Percentiles rank a stretch among this genome's conserved stretches.
Evolutionary conservation across 345 rosid species (phyloP).

Genomic region (Salix exigua): DNA sequence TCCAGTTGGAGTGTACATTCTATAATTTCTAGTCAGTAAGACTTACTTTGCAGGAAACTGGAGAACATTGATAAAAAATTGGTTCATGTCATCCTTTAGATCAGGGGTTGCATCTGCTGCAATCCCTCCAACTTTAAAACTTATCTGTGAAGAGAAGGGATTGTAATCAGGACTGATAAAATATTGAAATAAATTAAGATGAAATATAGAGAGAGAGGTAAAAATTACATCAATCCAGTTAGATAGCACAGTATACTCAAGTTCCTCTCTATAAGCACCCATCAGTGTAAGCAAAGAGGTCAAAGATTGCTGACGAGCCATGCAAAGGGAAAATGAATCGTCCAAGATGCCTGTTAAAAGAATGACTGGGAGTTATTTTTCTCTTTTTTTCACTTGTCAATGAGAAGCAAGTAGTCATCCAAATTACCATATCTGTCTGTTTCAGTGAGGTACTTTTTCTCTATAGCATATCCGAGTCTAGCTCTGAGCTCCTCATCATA

Average conservation of each 20-base stretch:
- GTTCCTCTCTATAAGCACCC: conserved; percentile 74
- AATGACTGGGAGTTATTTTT: conserved; percentile 12
- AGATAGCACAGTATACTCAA: conserved; percentile 72
- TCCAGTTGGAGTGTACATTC: not conserved
- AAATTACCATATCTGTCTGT: conserved; percentile 78
- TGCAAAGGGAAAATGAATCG: conserved; percentile 83
- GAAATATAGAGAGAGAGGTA: conserved; percentile 4
- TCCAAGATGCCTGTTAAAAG: conserved; percentile 72
- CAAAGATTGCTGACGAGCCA: conserved; percentile 81
- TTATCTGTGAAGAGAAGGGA: conserved; percentile 51
- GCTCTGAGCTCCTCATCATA: conserved; percentile 77
- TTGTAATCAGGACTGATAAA: conserved; percentile 18
- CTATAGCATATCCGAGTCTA: conserved; percentile 65
- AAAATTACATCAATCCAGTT: conserved; percentile 71
- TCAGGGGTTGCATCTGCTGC: conserved; percentile 70
- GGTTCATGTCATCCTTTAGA: conserved; percentile 47
- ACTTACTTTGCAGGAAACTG: conserved; percentile 71
- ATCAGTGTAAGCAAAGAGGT: conserved; percentile 77
- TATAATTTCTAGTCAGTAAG: not conserved
- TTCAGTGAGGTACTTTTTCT: conserved; percentile 53
- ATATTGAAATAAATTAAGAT: not conserved
- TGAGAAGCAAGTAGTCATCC: not conserved
- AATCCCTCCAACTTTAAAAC: conserved; percentile 65
- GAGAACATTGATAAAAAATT: conserved; percentile 58
- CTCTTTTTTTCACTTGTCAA: conserved; percentile 8